Conservation (phyloP, 306 rosid species). For the Dryas alaskensis region DNA sequence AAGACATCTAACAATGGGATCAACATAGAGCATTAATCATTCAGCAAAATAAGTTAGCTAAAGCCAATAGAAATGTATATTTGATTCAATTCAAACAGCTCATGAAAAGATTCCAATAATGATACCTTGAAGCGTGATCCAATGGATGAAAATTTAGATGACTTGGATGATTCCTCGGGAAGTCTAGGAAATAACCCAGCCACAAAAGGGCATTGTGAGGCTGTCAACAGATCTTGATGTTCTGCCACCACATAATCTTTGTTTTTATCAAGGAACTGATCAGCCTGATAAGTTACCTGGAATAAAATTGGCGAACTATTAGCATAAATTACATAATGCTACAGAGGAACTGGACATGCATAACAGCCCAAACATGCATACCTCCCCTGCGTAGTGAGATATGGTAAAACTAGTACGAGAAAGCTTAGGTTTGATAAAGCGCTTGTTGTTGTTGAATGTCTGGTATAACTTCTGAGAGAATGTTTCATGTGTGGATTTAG, state of each 20-base stretch:
- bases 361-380: slow-evolving; percentile 34
- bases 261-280: slow-evolving; percentile 95
- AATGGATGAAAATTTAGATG: slow-evolving; percentile 94
- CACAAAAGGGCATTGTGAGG: slow-evolving; percentile 84
- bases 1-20: not conserved
- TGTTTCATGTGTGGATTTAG: slow-evolving; percentile 99
- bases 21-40: slow-evolving; percentile 1
- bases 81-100: slow-evolving; percentile 15
- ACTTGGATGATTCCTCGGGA: slow-evolving; percentile 88
- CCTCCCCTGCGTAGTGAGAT: slow-evolving; percentile 99
- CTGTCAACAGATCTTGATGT: slow-evolving; percentile 83
- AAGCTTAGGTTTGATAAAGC: slow-evolving; percentile 95
- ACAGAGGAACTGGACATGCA: slow-evolving; percentile 23
- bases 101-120: not conserved
- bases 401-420: slow-evolving; percentile 95
- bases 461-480: slow-evolving; percentile 97
- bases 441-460: slow-evolving; percentile 94
- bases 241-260: slow-evolving; percentile 99
- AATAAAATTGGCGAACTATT: slow-evolving; percentile 26
- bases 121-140: slow-evolving; percentile 96
- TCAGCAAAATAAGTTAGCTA: slow-evolving; percentile 4
- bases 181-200: slow-evolving; percentile 85
- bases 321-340: slow-evolving; percentile 20
- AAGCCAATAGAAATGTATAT: not conserved
- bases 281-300: slow-evolving; percentile 90